Conservation (phyloP, 1,284 basidiomycete genomes). For the Nidula niveotomentosa region DNA sequence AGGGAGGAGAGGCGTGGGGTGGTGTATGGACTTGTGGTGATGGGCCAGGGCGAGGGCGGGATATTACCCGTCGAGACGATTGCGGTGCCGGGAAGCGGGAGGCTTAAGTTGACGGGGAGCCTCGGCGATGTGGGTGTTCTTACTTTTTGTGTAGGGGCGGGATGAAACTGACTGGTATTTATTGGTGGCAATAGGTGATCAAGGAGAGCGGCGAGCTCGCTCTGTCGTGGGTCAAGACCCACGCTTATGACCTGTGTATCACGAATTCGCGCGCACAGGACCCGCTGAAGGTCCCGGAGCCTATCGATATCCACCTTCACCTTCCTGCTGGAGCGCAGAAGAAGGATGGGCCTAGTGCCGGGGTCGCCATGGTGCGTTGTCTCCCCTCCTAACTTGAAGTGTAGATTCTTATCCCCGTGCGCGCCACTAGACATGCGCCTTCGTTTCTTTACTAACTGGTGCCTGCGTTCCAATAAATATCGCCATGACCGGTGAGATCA, state of each 20-base stretch:
- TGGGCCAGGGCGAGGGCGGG: conserved; percentile 85
- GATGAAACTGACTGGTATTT: not conserved
- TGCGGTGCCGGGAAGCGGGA: conserved; percentile 69
- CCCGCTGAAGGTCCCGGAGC: conserved; percentile 67
- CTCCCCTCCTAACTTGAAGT: not conserved
- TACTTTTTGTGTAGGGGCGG: not conserved
- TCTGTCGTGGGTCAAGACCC: conserved; percentile 83
- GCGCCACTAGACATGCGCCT: conserved; percentile 63
- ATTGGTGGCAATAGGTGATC: conserved; percentile 52
- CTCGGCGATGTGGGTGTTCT: conserved; percentile 63
- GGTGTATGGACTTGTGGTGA: conserved; percentile 87
- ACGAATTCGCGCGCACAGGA: conserved; percentile 68
- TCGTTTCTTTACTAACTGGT: conserved; percentile 81
- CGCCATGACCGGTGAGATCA: conserved; percentile 89
- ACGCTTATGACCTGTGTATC: conserved; percentile 81
- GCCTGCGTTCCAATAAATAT: conserved; percentile 67
- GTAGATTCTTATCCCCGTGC: not conserved
- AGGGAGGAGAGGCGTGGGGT: conserved; percentile 70
- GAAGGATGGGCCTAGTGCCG: conserved; percentile 91
- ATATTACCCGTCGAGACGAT: conserved; percentile 84
- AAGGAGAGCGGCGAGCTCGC: conserved; percentile 89
- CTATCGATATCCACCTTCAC: conserved; percentile 86
- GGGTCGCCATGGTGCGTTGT: conserved; percentile 75
- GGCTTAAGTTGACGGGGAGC: conserved; percentile 78
- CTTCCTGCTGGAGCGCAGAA: conserved; percentile 85